Evolutionary conservation across 2,329 filamentous ascomycete species (phyloP).

Genomic region (Blastomyces gilchristii): DNA sequence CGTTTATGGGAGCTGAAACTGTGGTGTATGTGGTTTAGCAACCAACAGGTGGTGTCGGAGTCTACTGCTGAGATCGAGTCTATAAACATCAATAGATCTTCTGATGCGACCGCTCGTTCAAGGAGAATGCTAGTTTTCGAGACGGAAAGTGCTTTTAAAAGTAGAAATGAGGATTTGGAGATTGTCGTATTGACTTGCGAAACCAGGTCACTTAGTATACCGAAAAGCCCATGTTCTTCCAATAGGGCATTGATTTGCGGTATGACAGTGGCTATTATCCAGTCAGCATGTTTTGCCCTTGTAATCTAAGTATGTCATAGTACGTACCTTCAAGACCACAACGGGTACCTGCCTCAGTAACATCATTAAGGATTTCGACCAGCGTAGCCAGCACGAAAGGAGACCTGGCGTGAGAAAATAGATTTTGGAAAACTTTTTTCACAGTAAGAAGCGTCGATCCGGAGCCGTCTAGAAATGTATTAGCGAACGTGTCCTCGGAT

Average conservation of each 20-base stretch:
- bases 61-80: not conserved
- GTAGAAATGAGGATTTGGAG: not conserved
- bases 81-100: not conserved
- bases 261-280: not conserved
- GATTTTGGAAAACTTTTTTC: slow-evolving; percentile 18
- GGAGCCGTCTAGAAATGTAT: slow-evolving; percentile 21
- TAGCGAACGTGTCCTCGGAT: slow-evolving; percentile 13
- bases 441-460: slow-evolving; percentile 21
- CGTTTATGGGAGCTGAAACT: slow-evolving; percentile 17
- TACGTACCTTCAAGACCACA: slow-evolving; percentile 24
- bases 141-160: not conserved
- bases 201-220: not conserved
- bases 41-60: slow-evolving; percentile 19
- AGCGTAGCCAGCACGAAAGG: slow-evolving; percentile 28
- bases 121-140: slow-evolving; percentile 2
- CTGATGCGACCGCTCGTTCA: not conserved
- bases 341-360: slow-evolving; percentile 25
- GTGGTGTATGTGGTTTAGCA: slow-evolving; percentile 25
- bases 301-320: not conserved
- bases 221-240: not conserved
- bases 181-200: not conserved
- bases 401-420: slow-evolving; percentile 24
- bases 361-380: slow-evolving; percentile 30
- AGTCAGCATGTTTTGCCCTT: not conserved
- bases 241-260: not conserved